Evolutionary conservation across 2,329 filamentous ascomycete genomes (phyloP).

Genomic region (Sclerotinia borealis): DNA sequence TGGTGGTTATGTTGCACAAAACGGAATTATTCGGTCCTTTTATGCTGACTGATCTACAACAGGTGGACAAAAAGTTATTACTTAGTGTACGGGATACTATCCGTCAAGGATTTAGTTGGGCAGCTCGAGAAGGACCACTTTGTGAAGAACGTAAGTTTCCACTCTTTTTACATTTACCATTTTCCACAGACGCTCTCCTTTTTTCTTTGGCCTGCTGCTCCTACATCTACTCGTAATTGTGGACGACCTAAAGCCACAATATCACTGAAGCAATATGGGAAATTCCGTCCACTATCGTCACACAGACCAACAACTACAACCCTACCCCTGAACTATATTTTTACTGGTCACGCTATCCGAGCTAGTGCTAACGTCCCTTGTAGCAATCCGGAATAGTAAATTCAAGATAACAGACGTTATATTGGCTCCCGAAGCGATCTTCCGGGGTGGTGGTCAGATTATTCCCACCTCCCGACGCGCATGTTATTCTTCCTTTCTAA

Average conservation of each 20-base stretch:
- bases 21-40: constrained; percentile 23
- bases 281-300: constrained; percentile 2
- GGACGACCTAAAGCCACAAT: not conserved
- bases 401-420: constrained; percentile 92
- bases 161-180: constrained; percentile 18
- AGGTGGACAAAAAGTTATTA: constrained; percentile 88
- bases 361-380: constrained; percentile 29
- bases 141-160: constrained; percentile 85
- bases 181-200: constrained; percentile 1
- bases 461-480: constrained; percentile 91
- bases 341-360: constrained; percentile 19
- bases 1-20: not conserved
- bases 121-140: constrained; percentile 85
- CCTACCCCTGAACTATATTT: constrained; percentile 1
- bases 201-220: not conserved
- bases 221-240: not conserved
- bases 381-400: constrained; percentile 93
- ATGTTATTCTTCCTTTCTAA: constrained; percentile 93
- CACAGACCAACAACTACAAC: not conserved
- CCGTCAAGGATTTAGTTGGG: constrained; percentile 95
- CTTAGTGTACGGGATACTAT: constrained; percentile 86
- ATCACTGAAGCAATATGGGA: constrained; percentile 3
- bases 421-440: constrained; percentile 84
- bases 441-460: constrained; percentile 91
- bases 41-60: constrained; percentile 24